Conservation (phyloP, 352 stramenopile species). For the Phytophthora citricola region DNA sequence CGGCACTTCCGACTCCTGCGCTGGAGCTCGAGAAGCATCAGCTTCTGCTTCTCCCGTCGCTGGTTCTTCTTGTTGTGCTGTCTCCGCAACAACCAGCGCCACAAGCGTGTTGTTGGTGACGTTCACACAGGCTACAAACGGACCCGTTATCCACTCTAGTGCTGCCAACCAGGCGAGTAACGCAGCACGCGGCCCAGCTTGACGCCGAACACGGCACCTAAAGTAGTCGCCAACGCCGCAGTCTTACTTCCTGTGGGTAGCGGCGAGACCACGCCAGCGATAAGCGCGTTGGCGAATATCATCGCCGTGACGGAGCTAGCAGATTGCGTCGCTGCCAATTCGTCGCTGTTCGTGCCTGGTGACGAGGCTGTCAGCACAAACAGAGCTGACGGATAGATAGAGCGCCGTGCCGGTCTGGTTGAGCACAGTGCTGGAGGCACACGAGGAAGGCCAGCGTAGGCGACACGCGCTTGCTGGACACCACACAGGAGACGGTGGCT, state of each 20-base stretch:
- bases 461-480: slow-evolving; percentile 57
- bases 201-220: slow-evolving; percentile 60
- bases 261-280: slow-evolving; percentile 46
- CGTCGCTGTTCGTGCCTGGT: slow-evolving; percentile 17
- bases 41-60: not conserved
- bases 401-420: slow-evolving; percentile 74
- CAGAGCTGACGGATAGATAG: slow-evolving; percentile 57
- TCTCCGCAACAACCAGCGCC: slow-evolving; percentile 58
- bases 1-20: not conserved
- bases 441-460: slow-evolving; percentile 66
- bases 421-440: slow-evolving; percentile 43
- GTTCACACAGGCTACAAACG: slow-evolving; percentile 61
- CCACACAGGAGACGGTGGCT: slow-evolving; percentile 57
- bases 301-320: slow-evolving; percentile 37
- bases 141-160: slow-evolving; percentile 68
- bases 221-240: slow-evolving; percentile 42
- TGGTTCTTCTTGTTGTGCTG: slow-evolving; percentile 29
- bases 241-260: slow-evolving; percentile 47
- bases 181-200: slow-evolving; percentile 19
- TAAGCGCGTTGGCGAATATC: slow-evolving; percentile 47
- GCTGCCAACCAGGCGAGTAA: slow-evolving; percentile 52
- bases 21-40: slow-evolving; percentile 1
- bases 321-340: slow-evolving; percentile 31
- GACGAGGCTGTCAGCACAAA: slow-evolving; percentile 51
- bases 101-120: slow-evolving; percentile 61